Conservation (phyloP, 2,329 filamentous ascomycete genomes). For the Pyrenochaeta sp. region DNA sequence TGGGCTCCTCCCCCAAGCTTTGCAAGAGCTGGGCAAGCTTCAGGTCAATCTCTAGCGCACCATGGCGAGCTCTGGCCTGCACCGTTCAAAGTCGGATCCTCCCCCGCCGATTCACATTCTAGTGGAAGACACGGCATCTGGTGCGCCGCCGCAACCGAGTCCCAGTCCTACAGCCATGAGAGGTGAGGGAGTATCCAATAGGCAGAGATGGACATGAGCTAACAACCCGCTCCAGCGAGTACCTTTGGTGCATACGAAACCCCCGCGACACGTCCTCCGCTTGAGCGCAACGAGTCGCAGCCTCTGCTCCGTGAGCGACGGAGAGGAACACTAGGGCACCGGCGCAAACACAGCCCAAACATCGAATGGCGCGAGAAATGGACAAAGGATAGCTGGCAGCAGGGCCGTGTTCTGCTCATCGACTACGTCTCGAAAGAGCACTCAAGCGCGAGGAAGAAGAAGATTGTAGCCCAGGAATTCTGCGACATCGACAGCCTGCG, state of each 20-base stretch:
- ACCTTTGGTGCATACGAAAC: slow-evolving; percentile 18
- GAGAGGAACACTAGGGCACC: slow-evolving; percentile 31
- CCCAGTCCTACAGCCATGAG: slow-evolving; percentile 23
- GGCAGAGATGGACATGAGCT: not conserved
- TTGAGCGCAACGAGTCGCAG: slow-evolving; percentile 16
- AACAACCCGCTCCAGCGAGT: slow-evolving; percentile 10
- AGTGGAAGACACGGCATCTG: slow-evolving; percentile 43
- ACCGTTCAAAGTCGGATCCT: slow-evolving; percentile 30
- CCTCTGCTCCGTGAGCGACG: slow-evolving; percentile 19
- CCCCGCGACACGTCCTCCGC: slow-evolving; percentile 9
- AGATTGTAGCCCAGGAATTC: slow-evolving; percentile 59
- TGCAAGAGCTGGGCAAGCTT: slow-evolving; percentile 1
- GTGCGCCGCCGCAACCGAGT: slow-evolving; percentile 27
- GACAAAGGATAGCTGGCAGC: slow-evolving; percentile 46
- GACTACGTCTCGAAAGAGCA: slow-evolving; percentile 56
- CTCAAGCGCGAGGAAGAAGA: slow-evolving; percentile 48
- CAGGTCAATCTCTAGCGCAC: not conserved
- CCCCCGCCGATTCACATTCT: slow-evolving; percentile 46
- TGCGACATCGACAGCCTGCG: slow-evolving; percentile 53
- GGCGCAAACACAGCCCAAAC: slow-evolving; percentile 44
- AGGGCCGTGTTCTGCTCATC: slow-evolving; percentile 59
- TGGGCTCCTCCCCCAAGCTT: not conserved
- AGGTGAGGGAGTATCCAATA: slow-evolving; percentile 14
- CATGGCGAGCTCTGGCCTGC: slow-evolving; percentile 10
- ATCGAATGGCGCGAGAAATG: slow-evolving; percentile 48